These are phyloP conservation scores for Nemania bipapillata DNA, from an alignment of 2,329 filamentous ascomycete species.

Conservation along the genomic window DNA sequence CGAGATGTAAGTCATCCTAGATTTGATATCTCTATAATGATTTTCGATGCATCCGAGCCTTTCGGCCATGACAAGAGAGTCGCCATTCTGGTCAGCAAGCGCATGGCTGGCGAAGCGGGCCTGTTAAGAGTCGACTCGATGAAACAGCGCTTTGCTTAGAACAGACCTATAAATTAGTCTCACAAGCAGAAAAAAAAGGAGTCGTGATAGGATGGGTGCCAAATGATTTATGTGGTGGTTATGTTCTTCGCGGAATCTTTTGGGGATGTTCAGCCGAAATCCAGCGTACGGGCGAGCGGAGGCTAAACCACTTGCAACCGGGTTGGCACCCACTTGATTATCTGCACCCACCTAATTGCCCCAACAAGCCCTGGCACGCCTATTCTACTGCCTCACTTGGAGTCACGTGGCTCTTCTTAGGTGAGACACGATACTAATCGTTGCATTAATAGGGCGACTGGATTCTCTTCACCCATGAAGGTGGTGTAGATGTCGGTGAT, in stretches of 20 bases:
- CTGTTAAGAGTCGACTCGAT: not conserved
- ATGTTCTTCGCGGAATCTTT: conserved; percentile 40
- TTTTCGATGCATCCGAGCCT: conserved; percentile 34
- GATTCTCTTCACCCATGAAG: conserved; percentile 99
- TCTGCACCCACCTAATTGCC: conserved; percentile 37
- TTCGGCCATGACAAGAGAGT: conserved; percentile 19
- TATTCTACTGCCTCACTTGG: conserved; percentile 10
- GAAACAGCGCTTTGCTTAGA: not conserved
- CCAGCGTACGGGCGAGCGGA: conserved; percentile 57
- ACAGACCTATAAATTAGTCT: not conserved
- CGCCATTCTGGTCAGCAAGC: conserved; percentile 32
- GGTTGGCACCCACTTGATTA: conserved; percentile 44
- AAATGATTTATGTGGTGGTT: conserved; percentile 39
- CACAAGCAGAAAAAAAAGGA: not conserved
- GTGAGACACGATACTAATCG: conserved; percentile 39
- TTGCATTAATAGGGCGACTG: conserved; percentile 80
- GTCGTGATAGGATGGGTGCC: conserved; percentile 11
- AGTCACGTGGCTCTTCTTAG: conserved; percentile 31
- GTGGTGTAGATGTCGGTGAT: conserved; percentile 99
- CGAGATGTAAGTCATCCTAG: conserved; percentile 82
- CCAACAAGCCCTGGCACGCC: conserved; percentile 36
- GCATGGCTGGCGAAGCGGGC: conserved; percentile 19
- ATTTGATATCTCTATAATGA: conserved; percentile 29
- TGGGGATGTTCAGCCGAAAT: conserved; percentile 39
- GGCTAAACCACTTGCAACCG: conserved; percentile 55